Percentiles rank a stretch among this genome's conserved stretches.
These are phyloP conservation scores for Rubus idaeus DNA, from an alignment of 306 rosid species.

Conservation along the genomic window DNA sequence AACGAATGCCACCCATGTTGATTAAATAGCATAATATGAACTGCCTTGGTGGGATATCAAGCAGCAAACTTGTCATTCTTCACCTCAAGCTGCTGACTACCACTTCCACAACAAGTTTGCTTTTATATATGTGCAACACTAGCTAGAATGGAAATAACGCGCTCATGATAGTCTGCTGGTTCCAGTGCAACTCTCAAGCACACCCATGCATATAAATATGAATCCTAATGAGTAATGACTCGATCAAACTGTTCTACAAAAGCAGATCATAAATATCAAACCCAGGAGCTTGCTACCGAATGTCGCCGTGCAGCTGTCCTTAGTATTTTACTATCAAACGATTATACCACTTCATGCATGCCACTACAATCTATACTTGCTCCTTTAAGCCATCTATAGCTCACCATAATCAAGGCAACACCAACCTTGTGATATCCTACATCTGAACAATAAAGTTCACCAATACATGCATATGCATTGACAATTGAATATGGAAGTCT, in stretches of 20 bases:
- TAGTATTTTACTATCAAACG: background rate
- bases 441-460: background rate
- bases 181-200: background rate
- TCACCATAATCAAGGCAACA: background rate
- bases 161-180: background rate
- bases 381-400: background rate
- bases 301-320: background rate
- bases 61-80: background rate
- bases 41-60: background rate
- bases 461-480: background rate
- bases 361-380: background rate
- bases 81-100: background rate
- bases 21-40: background rate
- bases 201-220: background rate
- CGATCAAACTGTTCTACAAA: background rate
- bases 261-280: background rate
- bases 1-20: background rate
- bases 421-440: background rate
- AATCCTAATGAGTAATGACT: background rate
- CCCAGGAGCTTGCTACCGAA: background rate
- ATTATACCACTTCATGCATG: background rate
- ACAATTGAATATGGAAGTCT: background rate
- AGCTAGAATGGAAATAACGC: background rate
- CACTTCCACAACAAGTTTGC: background rate
- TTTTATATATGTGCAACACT: background rate